These are phyloP conservation scores for Phytophthora macrochlamydospora DNA, from an alignment of 352 stramenopile species.

Conservation along the genomic window DNA sequence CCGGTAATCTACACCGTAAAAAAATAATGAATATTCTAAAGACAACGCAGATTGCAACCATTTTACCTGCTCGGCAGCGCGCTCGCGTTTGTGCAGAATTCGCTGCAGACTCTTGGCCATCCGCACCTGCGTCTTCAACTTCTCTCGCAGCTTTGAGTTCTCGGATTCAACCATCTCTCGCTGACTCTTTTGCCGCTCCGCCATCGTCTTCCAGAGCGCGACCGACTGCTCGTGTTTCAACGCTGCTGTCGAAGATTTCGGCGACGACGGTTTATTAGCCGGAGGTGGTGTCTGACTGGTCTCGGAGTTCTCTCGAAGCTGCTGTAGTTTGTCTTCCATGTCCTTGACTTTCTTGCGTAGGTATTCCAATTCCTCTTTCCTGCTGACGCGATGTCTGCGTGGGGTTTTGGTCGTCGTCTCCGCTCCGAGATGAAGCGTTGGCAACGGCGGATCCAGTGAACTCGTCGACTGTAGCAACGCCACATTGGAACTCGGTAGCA, in stretches of 20 bases:
- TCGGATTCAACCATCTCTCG: constrained; percentile 38
- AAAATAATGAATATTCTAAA: no score
- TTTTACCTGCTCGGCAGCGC: constrained; percentile 18
- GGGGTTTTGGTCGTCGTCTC: background rate
- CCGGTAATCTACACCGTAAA: background rate
- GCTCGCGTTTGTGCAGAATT: constrained; percentile 34
- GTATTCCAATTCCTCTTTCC: constrained; percentile 29
- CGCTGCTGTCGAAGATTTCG: no score
- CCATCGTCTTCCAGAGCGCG: constrained; percentile 44
- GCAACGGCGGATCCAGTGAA: background rate
- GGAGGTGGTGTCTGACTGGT: no score
- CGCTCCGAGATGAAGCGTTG: background rate
- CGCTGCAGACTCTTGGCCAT: constrained; percentile 40
- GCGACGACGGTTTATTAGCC: no score
- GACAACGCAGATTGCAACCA: no score
- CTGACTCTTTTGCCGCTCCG: constrained; percentile 41
- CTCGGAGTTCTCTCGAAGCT: constrained; percentile 20
- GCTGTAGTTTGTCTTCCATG: constrained; percentile 30
- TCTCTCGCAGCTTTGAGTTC: constrained; percentile 44
- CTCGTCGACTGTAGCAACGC: no score
- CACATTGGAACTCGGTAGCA: background rate
- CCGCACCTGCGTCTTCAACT: constrained; percentile 47
- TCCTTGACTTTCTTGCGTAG: constrained; percentile 33
- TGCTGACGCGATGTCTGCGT: constrained; percentile 11
- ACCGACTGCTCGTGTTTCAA: constrained; percentile 7